phyloP scores from a whole-genome alignment of 306 rosid genomes.

The Ammopiptanthus mongolicus region DNA sequence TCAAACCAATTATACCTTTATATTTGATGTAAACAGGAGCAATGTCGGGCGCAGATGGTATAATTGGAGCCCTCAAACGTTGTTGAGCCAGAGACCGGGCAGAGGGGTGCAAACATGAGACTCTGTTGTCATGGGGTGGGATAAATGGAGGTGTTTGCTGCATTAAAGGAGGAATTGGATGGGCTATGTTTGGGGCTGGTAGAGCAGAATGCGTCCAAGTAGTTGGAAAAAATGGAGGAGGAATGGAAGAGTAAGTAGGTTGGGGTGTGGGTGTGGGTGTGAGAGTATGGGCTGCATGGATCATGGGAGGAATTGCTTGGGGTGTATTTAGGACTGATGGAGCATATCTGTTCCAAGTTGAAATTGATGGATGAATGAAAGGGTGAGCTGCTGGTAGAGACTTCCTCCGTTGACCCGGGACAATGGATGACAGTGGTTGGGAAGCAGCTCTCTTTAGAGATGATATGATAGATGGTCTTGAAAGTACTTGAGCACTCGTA shows the following conservation, averaged over 20 bases:
- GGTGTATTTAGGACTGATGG: conserved; percentile 12
- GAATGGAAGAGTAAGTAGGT: background rate
- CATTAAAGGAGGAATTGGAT: background rate
- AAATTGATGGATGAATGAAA: background rate
- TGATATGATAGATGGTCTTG: conserved; percentile 5
- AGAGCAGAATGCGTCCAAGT: background rate
- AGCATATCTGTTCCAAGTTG: background rate
- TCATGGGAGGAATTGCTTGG: conserved; percentile 11
- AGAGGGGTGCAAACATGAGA: background rate
- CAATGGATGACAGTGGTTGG: conserved; percentile 3
- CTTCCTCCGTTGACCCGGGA: conserved; percentile 24
- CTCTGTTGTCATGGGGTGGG: background rate
- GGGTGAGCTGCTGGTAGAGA: background rate
- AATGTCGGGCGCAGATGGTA: background rate
- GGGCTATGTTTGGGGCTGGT: conserved; percentile 1
- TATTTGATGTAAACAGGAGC: conserved; percentile 8
- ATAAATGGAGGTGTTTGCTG: background rate
- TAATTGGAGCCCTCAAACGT: background rate
- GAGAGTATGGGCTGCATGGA: background rate
- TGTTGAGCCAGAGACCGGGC: conserved; percentile 11
- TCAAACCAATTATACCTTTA: conserved; percentile 21
- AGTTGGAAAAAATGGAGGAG: background rate
- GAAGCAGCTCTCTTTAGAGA: conserved; percentile 33
- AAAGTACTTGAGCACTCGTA: conserved; percentile 17
- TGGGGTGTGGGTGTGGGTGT: background rate